Evolutionary conservation across 139 green algal species (phyloP), one percentile per base, ranked within the genome.

Genomic region (Picochlorum sp.): DNA sequence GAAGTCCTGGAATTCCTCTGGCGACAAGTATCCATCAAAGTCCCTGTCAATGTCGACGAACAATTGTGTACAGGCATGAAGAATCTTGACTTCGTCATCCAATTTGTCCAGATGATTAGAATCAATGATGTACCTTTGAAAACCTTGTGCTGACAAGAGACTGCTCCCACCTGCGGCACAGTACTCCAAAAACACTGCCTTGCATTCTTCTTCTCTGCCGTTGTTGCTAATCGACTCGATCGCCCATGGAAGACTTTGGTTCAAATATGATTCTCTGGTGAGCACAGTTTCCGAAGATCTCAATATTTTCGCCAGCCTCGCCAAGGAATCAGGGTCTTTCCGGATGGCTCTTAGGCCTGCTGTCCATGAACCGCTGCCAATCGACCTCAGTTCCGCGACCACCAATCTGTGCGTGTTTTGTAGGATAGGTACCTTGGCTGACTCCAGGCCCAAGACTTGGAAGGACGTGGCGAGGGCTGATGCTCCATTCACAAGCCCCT

Each of bases 41-140:
- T 66, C 37, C n/a, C 6, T 1, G n/a, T 66, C 61, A 58, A 32
- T 45, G 9, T 16, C 61, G 34, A 66, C 61, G 15, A 66, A 66
- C n/a, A 13, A 20, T 23, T 44, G 11, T n/a, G 34, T 23, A 10
- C 37, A 28, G 21, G 34, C 24, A 18, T 44, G 11, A 9, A 16
- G 6, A 9, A 24, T 59, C 26, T 56, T 21, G 18, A 8, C 15
- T 6, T 16, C 52, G 34, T 38, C 34, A n/a, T 21, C 38, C 32
- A 28, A 66, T 21, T n/a, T 50, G 18, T 45, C 14, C 1, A 44
- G 26, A 10, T 21, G 18, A 20, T 56, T n/a, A 20, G 14, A 66
- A 41, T 41, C 34, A 11, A 14, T 41, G 34, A 41, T 41, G 7
- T 21, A 65, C 6, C 15, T 7, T 58, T 30, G 57, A 23, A 65